Evolutionary conservation across 768 basidiomycete genomes (phyloP).

Genomic region (Hemileccinum impolitum): DNA sequence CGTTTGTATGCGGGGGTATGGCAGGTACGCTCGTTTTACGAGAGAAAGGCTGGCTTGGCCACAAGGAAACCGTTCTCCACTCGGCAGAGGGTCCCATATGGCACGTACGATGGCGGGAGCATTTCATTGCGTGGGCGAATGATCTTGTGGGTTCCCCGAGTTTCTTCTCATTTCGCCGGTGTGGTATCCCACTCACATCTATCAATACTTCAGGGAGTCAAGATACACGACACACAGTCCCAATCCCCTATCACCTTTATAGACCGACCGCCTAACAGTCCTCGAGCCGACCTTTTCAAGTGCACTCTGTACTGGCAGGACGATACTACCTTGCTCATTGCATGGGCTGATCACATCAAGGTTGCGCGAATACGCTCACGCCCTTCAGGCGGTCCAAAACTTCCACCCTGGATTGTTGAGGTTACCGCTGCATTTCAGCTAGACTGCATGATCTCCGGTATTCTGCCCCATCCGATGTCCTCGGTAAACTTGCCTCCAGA

Average conservation of each 20-base stretch:
- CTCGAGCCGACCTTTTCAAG: slow-evolving; percentile 93
- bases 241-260: slow-evolving; percentile 81
- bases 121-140: slow-evolving; percentile 94
- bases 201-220: slow-evolving; percentile 67
- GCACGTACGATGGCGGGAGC: slow-evolving; percentile 82
- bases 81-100: slow-evolving; percentile 92
- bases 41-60: slow-evolving; percentile 96
- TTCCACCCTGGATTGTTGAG: slow-evolving; percentile 70
- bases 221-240: slow-evolving; percentile 83
- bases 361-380: slow-evolving; percentile 76
- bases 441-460: slow-evolving; percentile 93
- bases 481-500: slow-evolving; percentile 14
- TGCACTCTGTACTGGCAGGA: slow-evolving; percentile 92
- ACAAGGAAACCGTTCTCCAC: slow-evolving; percentile 83
- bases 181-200: background rate
- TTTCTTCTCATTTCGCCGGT: background rate
- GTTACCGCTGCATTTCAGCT: slow-evolving; percentile 90
- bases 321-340: slow-evolving; percentile 83
- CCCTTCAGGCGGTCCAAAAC: slow-evolving; percentile 43
- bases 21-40: slow-evolving; percentile 82
- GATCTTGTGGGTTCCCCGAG: slow-evolving; percentile 60
- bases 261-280: slow-evolving; percentile 76
- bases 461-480: slow-evolving; percentile 69
- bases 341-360: slow-evolving; percentile 93
- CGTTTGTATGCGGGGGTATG: slow-evolving; percentile 90